phyloP scores from a whole-genome alignment of 306 rosid genomes.

The Citrullus colocynthis region DNA sequence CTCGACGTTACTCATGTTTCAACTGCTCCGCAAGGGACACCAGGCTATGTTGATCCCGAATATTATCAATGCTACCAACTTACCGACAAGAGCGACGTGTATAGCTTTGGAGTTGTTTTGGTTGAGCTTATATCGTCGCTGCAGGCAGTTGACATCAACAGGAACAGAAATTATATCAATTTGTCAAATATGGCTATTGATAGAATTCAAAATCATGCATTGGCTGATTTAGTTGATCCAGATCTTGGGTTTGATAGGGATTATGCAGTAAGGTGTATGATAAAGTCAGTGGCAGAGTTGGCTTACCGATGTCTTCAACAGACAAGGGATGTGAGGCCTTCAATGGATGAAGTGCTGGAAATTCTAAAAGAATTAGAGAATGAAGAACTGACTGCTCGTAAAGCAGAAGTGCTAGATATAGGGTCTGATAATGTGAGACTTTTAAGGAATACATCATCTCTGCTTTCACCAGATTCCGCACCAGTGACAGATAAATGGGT shows the following conservation, averaged over 20 bases:
- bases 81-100: slow-evolving; percentile 74
- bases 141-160: slow-evolving; percentile 62
- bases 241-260: slow-evolving; percentile 50
- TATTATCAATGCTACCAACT: slow-evolving; percentile 76
- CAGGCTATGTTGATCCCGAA: slow-evolving; percentile 94
- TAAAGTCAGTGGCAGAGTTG: slow-evolving; percentile 59
- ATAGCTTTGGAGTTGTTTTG: slow-evolving; percentile 83
- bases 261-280: slow-evolving; percentile 24
- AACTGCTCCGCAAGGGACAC: slow-evolving; percentile 97
- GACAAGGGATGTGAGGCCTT: slow-evolving; percentile 59
- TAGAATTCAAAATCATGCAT: slow-evolving; percentile 47
- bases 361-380: slow-evolving; percentile 42
- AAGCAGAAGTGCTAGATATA: slow-evolving; percentile 33
- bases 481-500: slow-evolving; percentile 46
- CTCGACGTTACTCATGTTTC: slow-evolving; percentile 63
- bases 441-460: slow-evolving; percentile 33
- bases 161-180: slow-evolving; percentile 55
- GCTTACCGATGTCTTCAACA: slow-evolving; percentile 80
- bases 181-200: slow-evolving; percentile 56
- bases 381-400: slow-evolving; percentile 20
- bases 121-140: slow-evolving; percentile 69
- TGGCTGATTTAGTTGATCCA: slow-evolving; percentile 66
- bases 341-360: slow-evolving; percentile 63
- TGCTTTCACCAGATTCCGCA: slow-evolving; percentile 46
- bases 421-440: slow-evolving; percentile 43